A percentile compares a stretch with the other conserved stretches of the same genome.
Conservation (phyloP, 2,329 filamentous ascomycete species). For the Acephala macrosclerotiorum region DNA sequence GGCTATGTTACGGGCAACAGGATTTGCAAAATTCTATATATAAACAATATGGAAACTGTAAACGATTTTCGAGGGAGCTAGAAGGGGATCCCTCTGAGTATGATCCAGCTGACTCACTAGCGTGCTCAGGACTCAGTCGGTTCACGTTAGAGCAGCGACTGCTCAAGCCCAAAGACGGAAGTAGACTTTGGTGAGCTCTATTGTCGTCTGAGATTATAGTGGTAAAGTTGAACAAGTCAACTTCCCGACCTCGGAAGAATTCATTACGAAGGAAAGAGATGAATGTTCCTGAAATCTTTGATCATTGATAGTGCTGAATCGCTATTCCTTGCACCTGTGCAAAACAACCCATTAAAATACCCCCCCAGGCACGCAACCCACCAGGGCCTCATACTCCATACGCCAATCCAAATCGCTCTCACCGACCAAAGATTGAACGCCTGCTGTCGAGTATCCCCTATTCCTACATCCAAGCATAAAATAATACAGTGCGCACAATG, state of each 20-base stretch:
- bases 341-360: neutral
- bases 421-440: conserved; percentile 30
- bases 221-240: neutral
- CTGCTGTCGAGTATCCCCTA: conserved; percentile 23
- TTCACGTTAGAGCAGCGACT: too few species aligned
- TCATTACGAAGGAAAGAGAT: neutral
- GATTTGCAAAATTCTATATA: too few species aligned
- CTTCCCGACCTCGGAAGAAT: neutral
- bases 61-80: too few species aligned
- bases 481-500: conserved; percentile 25
- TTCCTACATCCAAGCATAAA: conserved; percentile 27
- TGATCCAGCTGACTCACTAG: too few species aligned
- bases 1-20: too few species aligned
- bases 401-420: conserved; percentile 37
- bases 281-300: neutral
- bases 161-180: too few species aligned
- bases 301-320: neutral
- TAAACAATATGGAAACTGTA: too few species aligned
- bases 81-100: too few species aligned
- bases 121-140: too few species aligned
- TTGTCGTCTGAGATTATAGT: too few species aligned
- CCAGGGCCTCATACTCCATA: conserved; percentile 19
- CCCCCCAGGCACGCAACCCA: neutral
- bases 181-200: too few species aligned
- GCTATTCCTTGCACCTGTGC: neutral